Base-by-base conservation (phyloP, 768 basidiomycete species). In the Suillus fuscotomentosus region DNA sequence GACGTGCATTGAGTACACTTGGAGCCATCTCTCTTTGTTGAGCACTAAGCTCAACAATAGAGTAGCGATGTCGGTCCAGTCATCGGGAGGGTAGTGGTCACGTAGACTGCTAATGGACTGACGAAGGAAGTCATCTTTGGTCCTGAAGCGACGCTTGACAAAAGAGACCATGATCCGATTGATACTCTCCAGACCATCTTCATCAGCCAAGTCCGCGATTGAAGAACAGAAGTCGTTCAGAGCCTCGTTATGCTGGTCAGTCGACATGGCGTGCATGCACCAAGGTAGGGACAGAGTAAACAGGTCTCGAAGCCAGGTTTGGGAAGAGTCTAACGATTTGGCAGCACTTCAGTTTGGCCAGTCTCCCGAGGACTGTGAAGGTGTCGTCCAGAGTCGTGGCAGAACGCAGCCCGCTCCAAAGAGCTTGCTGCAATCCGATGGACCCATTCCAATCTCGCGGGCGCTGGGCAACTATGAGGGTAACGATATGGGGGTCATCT, bases 101-200 rank as follows among this genome's bases (percentile, higher is more conserved):
- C 94, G 87, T 43, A 98, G 82, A 69, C 91, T 89, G 2, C 87
- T 82, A 24, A 94, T 88, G 0, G 93, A 94, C 72, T 97, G 94
- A 5, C 94, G 88, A 64, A 97, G 83, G 78, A 97, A 97, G 76
- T 97, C 95, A 60, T 98, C 95, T 70, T 89, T 89, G 2, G 94
- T 94, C 56, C 95, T 83, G 82, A 98, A 97, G 60, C 92, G 89
- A 24, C 83, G 81, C 75, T 93, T 93, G 62, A 91, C 86, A 69
- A 96, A 96, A 3, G 93, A 95, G 5, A 83, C 88, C 90, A 97
- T 92, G 71, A 98, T 91, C 56, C 92, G 89, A 61, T 87, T 83
- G 69, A 97, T 92, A 70, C 89, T 91, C n/a, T 85, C 83, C 36
- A 88, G 84, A 34, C 87, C 88, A 68, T 94, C 90, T 56, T 79